These are phyloP conservation scores for Nyssa sinensis DNA, from an alignment of 148 eudicot species.

Conservation along the genomic window DNA sequence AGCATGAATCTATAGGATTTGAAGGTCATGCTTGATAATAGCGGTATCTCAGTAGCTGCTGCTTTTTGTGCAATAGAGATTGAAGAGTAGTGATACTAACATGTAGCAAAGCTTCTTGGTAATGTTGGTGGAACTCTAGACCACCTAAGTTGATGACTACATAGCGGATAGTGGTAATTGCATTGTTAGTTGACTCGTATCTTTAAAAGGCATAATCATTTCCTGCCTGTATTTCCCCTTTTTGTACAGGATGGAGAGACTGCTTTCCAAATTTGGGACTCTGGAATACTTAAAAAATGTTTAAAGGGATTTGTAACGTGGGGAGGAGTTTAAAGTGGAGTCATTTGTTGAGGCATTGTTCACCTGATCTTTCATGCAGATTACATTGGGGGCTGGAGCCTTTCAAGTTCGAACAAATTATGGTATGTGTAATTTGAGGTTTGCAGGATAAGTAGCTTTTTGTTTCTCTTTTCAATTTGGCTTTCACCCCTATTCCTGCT, in stretches of 20 bases:
- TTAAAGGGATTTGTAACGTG: too few species aligned
- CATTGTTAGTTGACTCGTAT: too few species aligned
- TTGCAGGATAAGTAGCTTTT: too few species aligned
- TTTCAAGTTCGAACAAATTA: too few species aligned
- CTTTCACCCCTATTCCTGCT: background rate
- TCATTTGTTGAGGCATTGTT: too few species aligned
- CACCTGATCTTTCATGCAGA: too few species aligned
- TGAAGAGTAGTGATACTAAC: background rate
- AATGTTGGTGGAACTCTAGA: background rate
- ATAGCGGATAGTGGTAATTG: background rate
- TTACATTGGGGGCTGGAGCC: too few species aligned
- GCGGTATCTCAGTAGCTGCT: slow-evolving; percentile 7
- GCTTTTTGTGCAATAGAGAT: background rate
- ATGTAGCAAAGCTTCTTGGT: background rate
- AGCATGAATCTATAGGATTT: background rate
- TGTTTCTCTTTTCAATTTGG: background rate
- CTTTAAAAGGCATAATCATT: too few species aligned
- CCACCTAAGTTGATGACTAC: background rate
- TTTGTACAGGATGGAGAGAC: too few species aligned
- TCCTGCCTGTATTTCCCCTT: too few species aligned
- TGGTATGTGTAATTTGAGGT: too few species aligned
- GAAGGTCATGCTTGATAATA: background rate
- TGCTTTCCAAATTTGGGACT: background rate
- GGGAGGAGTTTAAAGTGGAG: too few species aligned
- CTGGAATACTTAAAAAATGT: background rate